Conservation (phyloP, 106 monocot genomes). For the Hemerocallis citrina region DNA sequence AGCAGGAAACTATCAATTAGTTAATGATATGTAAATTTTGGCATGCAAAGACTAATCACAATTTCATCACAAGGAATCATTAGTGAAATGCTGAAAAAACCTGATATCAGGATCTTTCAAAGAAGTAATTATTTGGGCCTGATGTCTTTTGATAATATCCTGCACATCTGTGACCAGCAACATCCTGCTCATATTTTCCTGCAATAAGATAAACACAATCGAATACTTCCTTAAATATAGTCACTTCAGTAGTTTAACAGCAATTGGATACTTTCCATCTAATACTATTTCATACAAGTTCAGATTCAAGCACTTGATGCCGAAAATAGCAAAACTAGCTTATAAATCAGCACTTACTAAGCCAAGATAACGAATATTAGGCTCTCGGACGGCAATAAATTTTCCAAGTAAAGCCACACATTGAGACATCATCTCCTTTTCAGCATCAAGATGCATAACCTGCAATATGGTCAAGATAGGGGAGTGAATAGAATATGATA, state of each 20-base stretch:
- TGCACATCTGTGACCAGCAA: slow-evolving; percentile 96
- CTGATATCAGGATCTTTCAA: slow-evolving; percentile 99
- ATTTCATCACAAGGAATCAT: neutral
- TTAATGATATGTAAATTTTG: no score
- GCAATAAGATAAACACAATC: slow-evolving; percentile 16
- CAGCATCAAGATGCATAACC: slow-evolving; percentile 99
- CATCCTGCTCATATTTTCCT: slow-evolving; percentile 99
- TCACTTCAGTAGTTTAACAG: neutral
- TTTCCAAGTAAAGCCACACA: slow-evolving; percentile 99
- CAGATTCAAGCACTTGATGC: neutral
- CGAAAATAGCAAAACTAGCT: neutral
- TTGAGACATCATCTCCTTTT: slow-evolving; percentile 99
- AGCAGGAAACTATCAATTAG: no score
- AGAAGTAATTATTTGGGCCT: slow-evolving; percentile 93
- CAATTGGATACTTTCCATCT: neutral
- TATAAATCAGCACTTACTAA: slow-evolving; percentile 42
- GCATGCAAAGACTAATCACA: neutral
- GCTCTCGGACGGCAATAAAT: slow-evolving; percentile 95
- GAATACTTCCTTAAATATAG: neutral
- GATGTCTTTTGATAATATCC: slow-evolving; percentile 96
- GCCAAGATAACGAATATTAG: slow-evolving; percentile 99
- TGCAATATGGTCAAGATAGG: slow-evolving; percentile 9
- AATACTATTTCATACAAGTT: neutral
- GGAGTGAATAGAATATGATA: neutral
- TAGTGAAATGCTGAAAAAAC: slow-evolving; percentile 16